A percentile compares a stretch with the other conserved stretches of the same genome.
Conservation (phyloP, 805 yeast genomes). For the Candida chauliodis region DNA sequence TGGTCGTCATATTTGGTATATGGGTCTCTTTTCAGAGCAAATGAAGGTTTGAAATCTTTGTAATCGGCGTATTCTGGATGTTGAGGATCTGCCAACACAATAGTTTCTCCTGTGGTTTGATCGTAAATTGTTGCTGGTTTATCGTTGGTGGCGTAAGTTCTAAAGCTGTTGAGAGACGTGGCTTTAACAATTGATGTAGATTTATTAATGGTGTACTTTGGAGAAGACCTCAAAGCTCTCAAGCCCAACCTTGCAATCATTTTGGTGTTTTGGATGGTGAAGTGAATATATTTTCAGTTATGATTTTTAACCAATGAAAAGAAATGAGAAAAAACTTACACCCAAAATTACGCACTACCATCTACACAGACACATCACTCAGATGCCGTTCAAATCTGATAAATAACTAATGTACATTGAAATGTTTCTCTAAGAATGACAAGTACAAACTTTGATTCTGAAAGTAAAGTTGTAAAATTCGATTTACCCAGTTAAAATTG, state of each 20-base stretch:
- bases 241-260: slow-evolving; percentile 13
- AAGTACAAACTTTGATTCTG: too few species aligned
- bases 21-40: slow-evolving; percentile 67
- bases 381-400: too few species aligned
- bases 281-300: background rate
- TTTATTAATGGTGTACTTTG: background rate
- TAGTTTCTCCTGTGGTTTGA: slow-evolving; percentile 36
- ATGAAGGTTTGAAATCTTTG: slow-evolving; percentile 55
- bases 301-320: slow-evolving; percentile 15
- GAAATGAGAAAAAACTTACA: slow-evolving; percentile 16
- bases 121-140: slow-evolving; percentile 28
- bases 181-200: background rate
- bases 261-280: background rate
- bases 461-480: too few species aligned
- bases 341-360: slow-evolving; percentile 5
- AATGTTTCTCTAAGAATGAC: too few species aligned
- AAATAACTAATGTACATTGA: too few species aligned
- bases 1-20: slow-evolving; percentile 72
- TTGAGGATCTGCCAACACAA: slow-evolving; percentile 38
- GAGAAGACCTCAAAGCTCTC: background rate
- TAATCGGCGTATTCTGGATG: slow-evolving; percentile 53
- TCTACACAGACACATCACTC: too few species aligned
- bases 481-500: too few species aligned
- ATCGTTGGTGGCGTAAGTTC: slow-evolving; percentile 11
- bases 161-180: slow-evolving; percentile 2